Evolutionary conservation across 164 flowering plant genomes (phyloP), one percentile per base, ranked within the genome.

Genomic region (Magnolia sinica): DNA sequence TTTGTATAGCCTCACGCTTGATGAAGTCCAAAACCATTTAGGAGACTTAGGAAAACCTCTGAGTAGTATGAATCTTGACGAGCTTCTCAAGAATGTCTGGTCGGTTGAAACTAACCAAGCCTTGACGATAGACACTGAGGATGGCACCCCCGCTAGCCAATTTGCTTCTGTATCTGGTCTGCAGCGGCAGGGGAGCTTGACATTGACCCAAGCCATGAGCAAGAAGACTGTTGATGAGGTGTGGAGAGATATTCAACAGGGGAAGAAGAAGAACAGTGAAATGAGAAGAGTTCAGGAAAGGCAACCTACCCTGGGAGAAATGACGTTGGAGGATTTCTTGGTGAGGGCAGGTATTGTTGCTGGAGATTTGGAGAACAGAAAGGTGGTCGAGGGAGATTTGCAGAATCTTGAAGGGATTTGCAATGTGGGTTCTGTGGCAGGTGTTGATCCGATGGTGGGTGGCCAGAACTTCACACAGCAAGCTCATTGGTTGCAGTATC

Each of bases 241-340:
- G 13, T 94, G 98, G 98, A 87, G 84, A 78, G 94, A 94, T 80
- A 92, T 94, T 49, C 91, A 92, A 68, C 88, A 82, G 74, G 87
- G 84, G 13, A 79, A 83, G 70, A 79, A 72, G 58, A 86, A 85
- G 55, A 72, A 73, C 50, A 64, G 50, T 70, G 84, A 76, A 64
- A 87, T 84, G 58, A 78, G 63, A 73, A 82, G 70, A 64, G 37
- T 78, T 29, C 84, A 73, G 68, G 92, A 90, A 63, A 80, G 88
- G 71, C 92, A 91, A 22, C 84, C 85, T 7, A 89, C 95, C 51
- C 77, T 92, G 49, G 97, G 97, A 58, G 95, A 93, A 87, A 93
- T 90, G 89, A 95, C 96, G 5, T 81, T 95, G 86, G 97, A 95
- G 82, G 95, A 95, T 76, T 95, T 95, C 80, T 80, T 95, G 84